Conservation (phyloP, 225 moss, liverwort and hornwort genomes). For the Sphagnum contortum region DNA sequence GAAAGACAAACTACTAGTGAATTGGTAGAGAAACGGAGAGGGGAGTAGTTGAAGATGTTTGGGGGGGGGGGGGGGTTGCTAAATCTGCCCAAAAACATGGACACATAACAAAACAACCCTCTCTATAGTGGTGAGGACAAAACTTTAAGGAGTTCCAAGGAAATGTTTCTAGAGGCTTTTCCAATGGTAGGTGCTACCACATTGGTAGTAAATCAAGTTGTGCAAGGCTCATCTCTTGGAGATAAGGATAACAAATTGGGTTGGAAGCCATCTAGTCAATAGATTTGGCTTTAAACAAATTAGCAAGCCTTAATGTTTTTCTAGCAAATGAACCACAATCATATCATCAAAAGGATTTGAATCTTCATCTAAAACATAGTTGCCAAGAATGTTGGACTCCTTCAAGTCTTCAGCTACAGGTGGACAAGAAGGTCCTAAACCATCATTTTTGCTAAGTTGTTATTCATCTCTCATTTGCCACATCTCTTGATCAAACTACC, state of each 20-base stretch:
- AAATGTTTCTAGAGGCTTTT: slow-evolving; percentile 1
- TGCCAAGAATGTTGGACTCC: no score
- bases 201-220: slow-evolving; percentile 8
- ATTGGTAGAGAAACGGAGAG: slow-evolving; percentile 69
- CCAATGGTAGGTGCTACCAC: slow-evolving; percentile 2
- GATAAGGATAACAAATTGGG: slow-evolving; percentile 44
- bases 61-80: slow-evolving; percentile 10
- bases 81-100: slow-evolving; percentile 12
- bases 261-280: slow-evolving; percentile 44
- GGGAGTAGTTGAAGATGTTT: slow-evolving; percentile 59
- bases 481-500: slow-evolving; percentile 17
- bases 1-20: slow-evolving; percentile 57
- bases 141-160: slow-evolving; percentile 9
- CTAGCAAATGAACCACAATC: slow-evolving; percentile 9
- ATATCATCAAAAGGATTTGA: no score
- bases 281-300: slow-evolving; percentile 34
- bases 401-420: no score
- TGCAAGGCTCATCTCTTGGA: slow-evolving; percentile 20
- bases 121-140: slow-evolving; percentile 20
- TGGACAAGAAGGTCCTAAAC: no score
- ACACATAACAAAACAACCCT: slow-evolving; percentile 8
- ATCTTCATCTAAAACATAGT: no score
- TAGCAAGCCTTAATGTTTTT: slow-evolving; percentile 20
- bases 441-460: no score
- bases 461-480: slow-evolving; percentile 21